Evolutionary conservation across 805 yeast species (phyloP).

Genomic region (Candida alai): DNA sequence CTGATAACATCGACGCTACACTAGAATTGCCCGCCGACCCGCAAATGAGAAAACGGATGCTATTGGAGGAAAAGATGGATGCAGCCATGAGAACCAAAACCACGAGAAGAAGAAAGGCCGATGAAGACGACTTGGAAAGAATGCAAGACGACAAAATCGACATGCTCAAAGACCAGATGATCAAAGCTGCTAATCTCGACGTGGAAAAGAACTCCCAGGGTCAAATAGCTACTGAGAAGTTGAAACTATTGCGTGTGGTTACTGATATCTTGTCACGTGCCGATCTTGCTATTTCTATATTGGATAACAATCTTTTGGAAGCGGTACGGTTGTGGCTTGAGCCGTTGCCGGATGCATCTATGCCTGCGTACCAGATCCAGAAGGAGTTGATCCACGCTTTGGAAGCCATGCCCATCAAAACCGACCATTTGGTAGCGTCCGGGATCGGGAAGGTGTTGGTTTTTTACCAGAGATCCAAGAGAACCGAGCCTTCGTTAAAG

Average conservation of each 20-base stretch:
- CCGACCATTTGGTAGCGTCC: conserved; percentile 90
- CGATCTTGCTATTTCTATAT: conserved; percentile 82
- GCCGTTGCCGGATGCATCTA: conserved; percentile 95
- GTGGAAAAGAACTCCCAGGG: conserved; percentile 58
- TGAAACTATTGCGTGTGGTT: conserved; percentile 77
- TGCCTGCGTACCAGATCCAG: conserved; percentile 97
- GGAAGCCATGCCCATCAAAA: conserved; percentile 81
- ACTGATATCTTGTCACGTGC: conserved; percentile 72
- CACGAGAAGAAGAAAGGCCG: conserved; percentile 60
- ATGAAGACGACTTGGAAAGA: conserved; percentile 91
- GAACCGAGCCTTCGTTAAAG: conserved; percentile 83
- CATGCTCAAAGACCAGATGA: conserved; percentile 82
- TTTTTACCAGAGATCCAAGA: conserved; percentile 87
- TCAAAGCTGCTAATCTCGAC: conserved; percentile 76
- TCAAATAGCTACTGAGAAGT: conserved; percentile 69
- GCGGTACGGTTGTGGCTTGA: conserved; percentile 96
- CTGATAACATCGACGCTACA: too few relatives aligned
- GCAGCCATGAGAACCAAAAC: conserved; percentile 65
- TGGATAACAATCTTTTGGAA: conserved; percentile 90
- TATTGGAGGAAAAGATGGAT: conserved; percentile 77
- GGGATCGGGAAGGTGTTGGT: conserved; percentile 91
- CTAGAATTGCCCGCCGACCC: conserved; percentile 27
- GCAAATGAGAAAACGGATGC: conserved; percentile 53
- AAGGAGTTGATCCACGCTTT: conserved; percentile 76
- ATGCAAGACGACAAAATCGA: conserved; percentile 91